phyloP scores from a whole-genome alignment of 2,329 filamentous ascomycete genomes.

The Cadophora gregata region DNA sequence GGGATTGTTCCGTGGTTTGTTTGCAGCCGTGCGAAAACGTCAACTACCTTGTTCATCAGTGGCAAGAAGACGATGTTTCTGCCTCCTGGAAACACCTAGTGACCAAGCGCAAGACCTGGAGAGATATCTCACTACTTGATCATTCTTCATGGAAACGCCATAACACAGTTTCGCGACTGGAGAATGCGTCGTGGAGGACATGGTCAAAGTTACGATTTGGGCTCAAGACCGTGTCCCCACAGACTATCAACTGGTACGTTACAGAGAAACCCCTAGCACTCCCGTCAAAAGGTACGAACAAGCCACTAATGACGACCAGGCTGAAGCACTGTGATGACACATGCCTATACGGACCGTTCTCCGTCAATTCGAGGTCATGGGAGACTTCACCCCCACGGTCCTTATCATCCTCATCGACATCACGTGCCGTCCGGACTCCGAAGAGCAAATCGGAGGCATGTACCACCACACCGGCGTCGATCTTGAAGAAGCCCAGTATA shows the following conservation, averaged over 20 bases:
- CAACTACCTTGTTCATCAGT: conserved; percentile 24
- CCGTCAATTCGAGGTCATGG: neutral
- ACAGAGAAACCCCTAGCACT: neutral
- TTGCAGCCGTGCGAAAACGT: conserved; percentile 23
- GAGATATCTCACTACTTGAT: neutral
- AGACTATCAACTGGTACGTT: conserved; percentile 25
- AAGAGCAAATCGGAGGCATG: neutral
- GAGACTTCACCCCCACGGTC: neutral
- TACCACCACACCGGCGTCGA: conserved; percentile 16
- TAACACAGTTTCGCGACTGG: conserved; percentile 21
- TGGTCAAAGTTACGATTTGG: conserved; percentile 23
- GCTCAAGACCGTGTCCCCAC: conserved; percentile 20
- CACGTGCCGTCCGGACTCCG: conserved; percentile 12
- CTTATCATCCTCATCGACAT: neutral
- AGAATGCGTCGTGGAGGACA: conserved; percentile 25
- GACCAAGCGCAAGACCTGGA: conserved; percentile 15
- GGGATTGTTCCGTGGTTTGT: conserved; percentile 16
- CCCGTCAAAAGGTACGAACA: neutral
- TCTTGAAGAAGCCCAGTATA: conserved; percentile 27
- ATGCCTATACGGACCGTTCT: conserved; percentile 32
- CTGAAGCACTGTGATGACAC: conserved; percentile 30
- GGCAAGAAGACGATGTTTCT: conserved; percentile 23
- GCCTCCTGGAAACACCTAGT: conserved; percentile 24
- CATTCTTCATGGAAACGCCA: conserved; percentile 21
- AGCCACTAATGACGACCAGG: conserved; percentile 19